These are phyloP conservation scores for Eragrostis curvula DNA, from an alignment of 176 grass and related monocot genomes.

Conservation along the genomic window DNA sequence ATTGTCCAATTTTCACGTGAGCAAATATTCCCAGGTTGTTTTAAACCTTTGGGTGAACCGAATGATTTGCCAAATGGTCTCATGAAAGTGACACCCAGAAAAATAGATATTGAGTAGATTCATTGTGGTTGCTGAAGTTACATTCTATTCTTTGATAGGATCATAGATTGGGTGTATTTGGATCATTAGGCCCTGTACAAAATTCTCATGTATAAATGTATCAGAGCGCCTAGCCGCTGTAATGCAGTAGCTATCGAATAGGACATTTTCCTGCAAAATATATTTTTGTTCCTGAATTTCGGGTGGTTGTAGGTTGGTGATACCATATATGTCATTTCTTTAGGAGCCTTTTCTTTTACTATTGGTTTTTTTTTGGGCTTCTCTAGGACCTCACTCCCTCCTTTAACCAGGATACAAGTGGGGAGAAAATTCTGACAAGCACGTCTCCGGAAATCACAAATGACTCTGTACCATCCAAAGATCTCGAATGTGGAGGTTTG, in stretches of 20 bases:
- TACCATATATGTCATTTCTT: background rate
- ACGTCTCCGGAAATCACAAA: constrained; percentile 37
- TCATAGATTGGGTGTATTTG: background rate
- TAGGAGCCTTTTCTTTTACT: background rate
- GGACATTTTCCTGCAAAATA: background rate
- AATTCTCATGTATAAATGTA: background rate
- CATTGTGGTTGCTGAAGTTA: background rate
- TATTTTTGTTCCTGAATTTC: constrained; percentile 5
- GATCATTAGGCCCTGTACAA: constrained; percentile 3
- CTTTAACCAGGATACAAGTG: background rate
- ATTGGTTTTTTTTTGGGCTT: background rate
- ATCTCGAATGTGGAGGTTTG: constrained; percentile 55
- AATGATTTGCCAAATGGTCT: background rate
- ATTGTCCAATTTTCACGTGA: background rate
- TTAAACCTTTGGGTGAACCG: background rate
- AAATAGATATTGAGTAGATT: background rate
- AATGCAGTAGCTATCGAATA: constrained; percentile 9
- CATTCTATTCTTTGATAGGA: background rate
- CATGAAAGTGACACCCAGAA: background rate
- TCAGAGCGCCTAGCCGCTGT: background rate
- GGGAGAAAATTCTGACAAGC: constrained; percentile 14
- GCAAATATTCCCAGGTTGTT: too few species aligned
- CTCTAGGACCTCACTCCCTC: background rate
- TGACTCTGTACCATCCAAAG: constrained; percentile 43
- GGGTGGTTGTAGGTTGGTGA: background rate